Conservation (phyloP, 805 yeast species). For the Metschnikowia corniflorae region DNA sequence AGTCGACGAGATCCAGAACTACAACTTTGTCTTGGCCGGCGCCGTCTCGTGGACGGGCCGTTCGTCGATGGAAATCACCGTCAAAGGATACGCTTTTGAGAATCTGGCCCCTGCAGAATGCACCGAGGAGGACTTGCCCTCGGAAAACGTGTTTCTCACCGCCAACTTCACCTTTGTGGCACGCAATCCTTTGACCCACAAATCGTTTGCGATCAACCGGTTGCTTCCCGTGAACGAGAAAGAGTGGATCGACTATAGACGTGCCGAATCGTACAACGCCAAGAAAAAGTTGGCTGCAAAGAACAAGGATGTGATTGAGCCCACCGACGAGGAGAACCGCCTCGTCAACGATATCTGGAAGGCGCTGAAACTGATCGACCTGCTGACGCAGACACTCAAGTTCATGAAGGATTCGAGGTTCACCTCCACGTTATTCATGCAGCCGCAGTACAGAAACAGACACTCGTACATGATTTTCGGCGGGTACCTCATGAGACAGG, state of each 20-base stretch:
- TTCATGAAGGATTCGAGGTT: constrained; percentile 72
- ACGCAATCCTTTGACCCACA: constrained; percentile 88
- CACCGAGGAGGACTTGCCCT: constrained; percentile 54
- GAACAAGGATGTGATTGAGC: constrained; percentile 55
- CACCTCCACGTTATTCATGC: constrained; percentile 83
- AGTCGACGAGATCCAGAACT: constrained; percentile 70
- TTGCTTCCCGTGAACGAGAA: constrained; percentile 68
- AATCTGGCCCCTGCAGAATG: constrained; percentile 50
- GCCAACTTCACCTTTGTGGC: constrained; percentile 96
- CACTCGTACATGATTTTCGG: constrained; percentile 95
- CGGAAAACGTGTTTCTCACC: constrained; percentile 70
- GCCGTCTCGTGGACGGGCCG: constrained; percentile 91
- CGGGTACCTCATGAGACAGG: constrained; percentile 87
- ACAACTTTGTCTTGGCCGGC: constrained; percentile 84
- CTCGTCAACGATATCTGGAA: constrained; percentile 78
- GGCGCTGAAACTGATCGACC: constrained; percentile 21
- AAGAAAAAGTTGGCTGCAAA: constrained; percentile 78
- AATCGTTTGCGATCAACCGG: constrained; percentile 80
- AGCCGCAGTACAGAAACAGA: constrained; percentile 93
- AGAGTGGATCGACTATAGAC: constrained; percentile 79
- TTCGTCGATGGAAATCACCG: constrained; percentile 92
- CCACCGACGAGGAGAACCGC: constrained; percentile 65
- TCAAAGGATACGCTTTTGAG: constrained; percentile 78
- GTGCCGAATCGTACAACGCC: constrained; percentile 88
- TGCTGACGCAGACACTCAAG: constrained; percentile 26